Evolutionary conservation across 2,329 filamentous ascomycete genomes (phyloP), one percentile per base, ranked within the genome.

Genomic region (Aureobasidium zeae): DNA sequence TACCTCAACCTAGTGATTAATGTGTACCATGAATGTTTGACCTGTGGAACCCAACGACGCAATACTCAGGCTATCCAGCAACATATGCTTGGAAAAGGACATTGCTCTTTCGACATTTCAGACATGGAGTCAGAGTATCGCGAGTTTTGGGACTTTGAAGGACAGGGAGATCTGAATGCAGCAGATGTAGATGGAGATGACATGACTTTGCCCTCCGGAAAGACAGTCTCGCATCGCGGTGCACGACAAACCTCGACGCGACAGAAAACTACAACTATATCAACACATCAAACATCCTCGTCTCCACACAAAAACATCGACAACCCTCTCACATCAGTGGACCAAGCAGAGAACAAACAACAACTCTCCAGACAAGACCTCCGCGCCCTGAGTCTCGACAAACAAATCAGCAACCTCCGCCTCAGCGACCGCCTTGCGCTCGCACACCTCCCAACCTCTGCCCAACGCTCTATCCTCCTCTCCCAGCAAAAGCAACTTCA

Each of bases 61-160:
- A 88, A 81, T 10, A 72, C 83, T 0, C 79, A 81, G 46, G 89
- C 85, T 13, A 78, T 88, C 19, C 88, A 95, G 59, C 95, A 88
- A 0, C 91, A 98, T 62, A 98, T 98, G 91, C 81, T 86, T 31
- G 91, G 98, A 61, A 89, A 86, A 59, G 83, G 86, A 1, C 91
- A 98, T 65, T 96, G 89, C 73, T 94, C 87, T 0, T 98, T 89
- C 61, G 79, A 81, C 38, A 82, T 80, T 0, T 86, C 95, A 58
- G 81, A 83, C 22, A 86, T 96, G 58, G 86, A 95, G 67, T 74
- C 96, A 20, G 86, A 93, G 45, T 86, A 98, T 57, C 91, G 91
- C 44, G 86, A 96, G 51, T 95, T 86, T 63, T 98, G 96, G 64
- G 91, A 98, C 59, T 98, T 98, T 1, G 26, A 24, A 11, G 28